These are phyloP conservation scores for Chamaecrista fasciculata DNA, from an alignment of 306 rosid genomes.

Conservation along the genomic window DNA sequence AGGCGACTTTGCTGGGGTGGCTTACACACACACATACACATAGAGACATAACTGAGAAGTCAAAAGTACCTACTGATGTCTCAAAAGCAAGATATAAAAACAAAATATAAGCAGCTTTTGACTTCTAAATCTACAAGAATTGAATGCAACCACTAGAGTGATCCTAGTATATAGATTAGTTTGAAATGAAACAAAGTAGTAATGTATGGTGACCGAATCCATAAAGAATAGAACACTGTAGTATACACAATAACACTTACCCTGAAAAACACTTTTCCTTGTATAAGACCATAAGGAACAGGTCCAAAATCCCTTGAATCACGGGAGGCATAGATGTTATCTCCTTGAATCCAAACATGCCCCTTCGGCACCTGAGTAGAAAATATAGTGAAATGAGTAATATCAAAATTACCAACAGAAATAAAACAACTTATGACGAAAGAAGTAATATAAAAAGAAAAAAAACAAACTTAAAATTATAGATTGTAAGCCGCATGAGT, in stretches of 20 bases:
- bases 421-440: neutral
- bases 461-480: neutral
- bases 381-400: neutral
- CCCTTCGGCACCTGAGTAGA: conserved; percentile 82
- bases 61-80: too few relatives aligned
- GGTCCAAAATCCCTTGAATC: conserved; percentile 85
- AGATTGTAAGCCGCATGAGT: neutral
- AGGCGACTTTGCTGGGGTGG: too few relatives aligned
- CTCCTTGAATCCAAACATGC: conserved; percentile 97
- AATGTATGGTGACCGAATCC: conserved; percentile 3
- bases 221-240: conserved; percentile 2
- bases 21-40: too few relatives aligned
- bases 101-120: neutral
- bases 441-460: neutral
- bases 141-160: neutral
- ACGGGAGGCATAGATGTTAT: conserved; percentile 64
- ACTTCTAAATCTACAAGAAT: conserved; percentile 15
- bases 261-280: conserved; percentile 75
- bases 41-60: too few relatives aligned
- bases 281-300: conserved; percentile 78
- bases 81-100: too few relatives aligned
- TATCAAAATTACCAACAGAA: neutral
- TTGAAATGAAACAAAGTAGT: neutral
- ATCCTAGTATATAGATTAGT: neutral
- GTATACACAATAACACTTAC: conserved; percentile 38